A percentile compares a stretch with the other conserved stretches of the same genome.
Evolutionary conservation across 1,284 basidiomycete genomes (phyloP).

Genomic region (Trichosporon coremiiforme): DNA sequence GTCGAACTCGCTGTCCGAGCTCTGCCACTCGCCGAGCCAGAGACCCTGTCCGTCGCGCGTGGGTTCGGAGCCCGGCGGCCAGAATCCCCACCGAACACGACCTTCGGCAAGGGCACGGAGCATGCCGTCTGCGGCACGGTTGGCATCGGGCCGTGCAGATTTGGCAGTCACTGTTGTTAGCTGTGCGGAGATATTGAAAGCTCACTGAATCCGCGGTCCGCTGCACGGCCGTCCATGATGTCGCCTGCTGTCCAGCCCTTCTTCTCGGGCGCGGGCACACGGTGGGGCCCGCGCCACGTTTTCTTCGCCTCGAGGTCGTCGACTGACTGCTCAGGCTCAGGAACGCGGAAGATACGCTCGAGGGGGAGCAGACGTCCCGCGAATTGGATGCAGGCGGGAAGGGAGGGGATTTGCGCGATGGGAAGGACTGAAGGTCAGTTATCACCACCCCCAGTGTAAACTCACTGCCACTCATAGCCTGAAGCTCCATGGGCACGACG

Average conservation of each 20-base stretch:
- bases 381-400: constrained; percentile 72
- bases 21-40: constrained; percentile 60
- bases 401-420: constrained; percentile 79
- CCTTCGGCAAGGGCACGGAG: constrained; percentile 80
- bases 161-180: constrained; percentile 69
- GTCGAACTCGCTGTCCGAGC: constrained; percentile 76
- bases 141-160: constrained; percentile 80
- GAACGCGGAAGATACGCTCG: constrained; percentile 68
- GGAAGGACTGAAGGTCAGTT: constrained; percentile 62
- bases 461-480: constrained; percentile 60
- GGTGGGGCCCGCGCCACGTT: constrained; percentile 40
- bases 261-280: not conserved
- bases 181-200: too few species aligned
- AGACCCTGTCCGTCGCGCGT: constrained; percentile 20
- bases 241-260: constrained; percentile 62
- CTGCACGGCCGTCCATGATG: constrained; percentile 74
- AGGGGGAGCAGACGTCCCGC: constrained; percentile 72
- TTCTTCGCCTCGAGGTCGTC: constrained; percentile 43
- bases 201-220: constrained; percentile 67
- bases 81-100: constrained; percentile 78
- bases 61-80: constrained; percentile 60
- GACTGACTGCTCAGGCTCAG: constrained; percentile 51
- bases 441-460: not conserved
- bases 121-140: constrained; percentile 85
- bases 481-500: constrained; percentile 74